These are phyloP conservation scores for Geranium brycei DNA, from an alignment of 345 rosid species.

Conservation along the genomic window DNA sequence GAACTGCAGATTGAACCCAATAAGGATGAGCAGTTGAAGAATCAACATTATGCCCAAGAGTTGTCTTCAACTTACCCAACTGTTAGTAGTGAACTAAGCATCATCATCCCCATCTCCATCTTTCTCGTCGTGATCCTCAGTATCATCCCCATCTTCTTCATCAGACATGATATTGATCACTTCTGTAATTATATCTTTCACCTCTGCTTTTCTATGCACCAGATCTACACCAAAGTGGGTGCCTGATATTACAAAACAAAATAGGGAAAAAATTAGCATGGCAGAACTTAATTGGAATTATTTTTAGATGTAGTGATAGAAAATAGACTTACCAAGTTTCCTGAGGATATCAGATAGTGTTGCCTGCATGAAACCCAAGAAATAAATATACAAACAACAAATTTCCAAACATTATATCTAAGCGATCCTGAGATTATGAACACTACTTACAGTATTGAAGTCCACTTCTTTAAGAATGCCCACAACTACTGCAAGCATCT, in stretches of 20 bases:
- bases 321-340: constrained; percentile 47
- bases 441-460: constrained; percentile 73
- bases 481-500: constrained; percentile 80
- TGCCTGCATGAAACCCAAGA: constrained; percentile 39
- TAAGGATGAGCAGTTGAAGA: neutral
- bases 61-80: constrained; percentile 1
- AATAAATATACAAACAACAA: constrained; percentile 2
- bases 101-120: constrained; percentile 12
- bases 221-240: constrained; percentile 59
- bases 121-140: constrained; percentile 32
- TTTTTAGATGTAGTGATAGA: neutral
- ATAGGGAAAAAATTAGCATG: constrained; percentile 5
- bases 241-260: constrained; percentile 28
- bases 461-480: constrained; percentile 83
- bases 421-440: neutral
- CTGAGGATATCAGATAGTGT: constrained; percentile 79
- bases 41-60: constrained; percentile 13
- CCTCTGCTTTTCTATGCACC: constrained; percentile 76
- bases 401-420: constrained; percentile 4
- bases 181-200: constrained; percentile 77
- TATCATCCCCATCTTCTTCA: constrained; percentile 61
- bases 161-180: constrained; percentile 86
- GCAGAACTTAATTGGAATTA: neutral
- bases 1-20: neutral
- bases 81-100: constrained; percentile 16